Evolutionary conservation across 768 basidiomycete species (phyloP), one percentile per base, ranked within the genome.

Genomic region (Dacryopinax spathularia): DNA sequence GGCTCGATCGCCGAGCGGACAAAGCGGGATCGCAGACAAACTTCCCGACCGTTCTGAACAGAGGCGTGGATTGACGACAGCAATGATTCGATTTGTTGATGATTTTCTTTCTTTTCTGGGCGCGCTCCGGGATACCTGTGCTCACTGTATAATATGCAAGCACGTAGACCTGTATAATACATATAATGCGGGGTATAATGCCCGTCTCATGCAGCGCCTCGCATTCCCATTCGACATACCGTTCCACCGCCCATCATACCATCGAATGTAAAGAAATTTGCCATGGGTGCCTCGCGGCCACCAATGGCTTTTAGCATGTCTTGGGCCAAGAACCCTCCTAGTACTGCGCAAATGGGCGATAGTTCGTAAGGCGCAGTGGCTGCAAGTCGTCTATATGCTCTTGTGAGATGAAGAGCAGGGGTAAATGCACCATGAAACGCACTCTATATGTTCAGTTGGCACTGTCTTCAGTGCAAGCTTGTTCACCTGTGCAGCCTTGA

Each of bases 271-370:
- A 94, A 86, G 66, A 96, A 86, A 73, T 99, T 99, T 61, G 89
- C 88, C 66, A 96, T 87, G 2, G 95, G 95, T 29, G 89, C 84
- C 69, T 98, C 96, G 60, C 91, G 86, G 63, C 87, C 90, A 63
- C 87, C 88, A 36, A 98, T 79, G 0, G 91, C 84, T 72, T 96
- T 93, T 37, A 99, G 78, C 61, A 97, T 87, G 72, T 99, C 96
- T 73, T 98, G 96, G 0, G 86, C 94, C 15, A 98, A 77, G 76
- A 98, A 82, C 25, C 96, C 96, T 29, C 96, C 96, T 36, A 99
- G 80, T 34, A 99, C 88, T 0, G 96, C 96, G 72, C 92, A 91
- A 1, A 92, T 86, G 0, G 96, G 92, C 0, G 92, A 87, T 76
- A 97, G 91, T 72, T 95, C 92, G 72, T 88, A 84, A 20, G 76